A percentile compares a stretch with the other conserved stretches of the same genome.
Evolutionary conservation across 495 filamentous ascomycete genomes (phyloP).

Genomic region (Xylaria telfairii): DNA sequence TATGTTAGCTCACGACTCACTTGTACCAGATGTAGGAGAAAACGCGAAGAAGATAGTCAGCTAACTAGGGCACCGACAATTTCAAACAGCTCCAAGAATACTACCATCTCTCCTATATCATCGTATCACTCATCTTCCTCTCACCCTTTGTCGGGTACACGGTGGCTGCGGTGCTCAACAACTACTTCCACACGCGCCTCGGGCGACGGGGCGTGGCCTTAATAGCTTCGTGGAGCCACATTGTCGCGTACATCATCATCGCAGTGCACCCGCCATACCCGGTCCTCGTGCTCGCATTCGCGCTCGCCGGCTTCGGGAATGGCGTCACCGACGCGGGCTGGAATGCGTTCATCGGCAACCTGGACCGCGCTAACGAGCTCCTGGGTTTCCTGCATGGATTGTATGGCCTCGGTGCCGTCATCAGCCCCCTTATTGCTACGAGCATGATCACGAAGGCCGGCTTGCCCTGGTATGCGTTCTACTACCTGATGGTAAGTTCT

Average conservation of each 20-base stretch:
- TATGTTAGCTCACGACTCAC: constrained; percentile 41
- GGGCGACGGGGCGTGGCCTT: constrained; percentile 80
- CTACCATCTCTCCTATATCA: constrained; percentile 75
- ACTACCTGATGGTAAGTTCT: constrained; percentile 59
- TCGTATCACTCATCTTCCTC: constrained; percentile 83
- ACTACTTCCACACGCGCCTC: constrained; percentile 59
- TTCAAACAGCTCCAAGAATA: constrained; percentile 62
- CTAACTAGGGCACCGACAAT: constrained; percentile 3
- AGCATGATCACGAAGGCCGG: constrained; percentile 66
- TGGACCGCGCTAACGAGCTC: constrained; percentile 71
- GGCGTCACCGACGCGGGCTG: constrained; percentile 75
- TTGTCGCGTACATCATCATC: constrained; percentile 72
- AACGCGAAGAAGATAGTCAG: background rate
- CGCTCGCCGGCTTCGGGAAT: constrained; percentile 73
- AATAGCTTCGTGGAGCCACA: constrained; percentile 66
- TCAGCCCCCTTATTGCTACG: constrained; percentile 80
- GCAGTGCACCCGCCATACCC: constrained; percentile 77
- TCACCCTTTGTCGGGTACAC: constrained; percentile 82
- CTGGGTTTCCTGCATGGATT: constrained; percentile 74
- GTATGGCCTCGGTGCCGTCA: constrained; percentile 78
- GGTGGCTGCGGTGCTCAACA: constrained; percentile 74
- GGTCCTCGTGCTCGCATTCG: constrained; percentile 72
- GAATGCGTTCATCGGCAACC: constrained; percentile 84
- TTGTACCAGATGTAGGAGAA: background rate
- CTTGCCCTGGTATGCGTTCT: constrained; percentile 69